These are phyloP conservation scores for Saccharomycopsis fermentans DNA, from an alignment of 805 yeast genomes.

Conservation along the genomic window DNA sequence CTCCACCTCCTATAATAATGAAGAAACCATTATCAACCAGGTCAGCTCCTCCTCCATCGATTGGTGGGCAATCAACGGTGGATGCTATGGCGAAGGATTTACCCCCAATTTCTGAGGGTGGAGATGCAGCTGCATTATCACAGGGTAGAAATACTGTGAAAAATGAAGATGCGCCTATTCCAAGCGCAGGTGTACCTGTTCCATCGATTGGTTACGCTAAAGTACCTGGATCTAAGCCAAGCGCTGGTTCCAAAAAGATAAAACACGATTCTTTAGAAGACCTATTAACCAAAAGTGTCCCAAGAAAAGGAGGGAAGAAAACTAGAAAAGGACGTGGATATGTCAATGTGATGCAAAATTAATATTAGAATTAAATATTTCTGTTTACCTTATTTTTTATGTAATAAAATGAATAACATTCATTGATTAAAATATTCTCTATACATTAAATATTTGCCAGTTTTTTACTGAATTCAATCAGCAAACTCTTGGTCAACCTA, in stretches of 20 bases:
- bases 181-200: neutral
- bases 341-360: constrained; percentile 9
- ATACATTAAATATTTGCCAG: too few species aligned
- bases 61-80: neutral
- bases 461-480: too few species aligned
- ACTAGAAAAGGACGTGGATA: constrained; percentile 5
- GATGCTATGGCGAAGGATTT: neutral
- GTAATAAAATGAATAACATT: too few species aligned
- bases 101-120: neutral
- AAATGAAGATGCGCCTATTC: neutral
- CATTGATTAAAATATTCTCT: too few species aligned
- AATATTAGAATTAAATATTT: neutral
- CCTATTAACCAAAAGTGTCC: neutral
- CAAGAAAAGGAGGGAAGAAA: constrained; percentile 2
- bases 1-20: constrained; percentile 25
- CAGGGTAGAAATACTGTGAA: neutral
- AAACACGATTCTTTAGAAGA: constrained; percentile 4
- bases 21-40: constrained; percentile 21
- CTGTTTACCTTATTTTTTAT: neutral
- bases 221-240: neutral
- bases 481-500: too few species aligned
- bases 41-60: constrained; percentile 18
- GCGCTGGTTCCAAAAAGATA: neutral
- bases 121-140: neutral
- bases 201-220: constrained; percentile 4